Percentiles rank a stretch among this genome's conserved stretches.
Conservation (phyloP, 305 asterid genomes). For the Solanum hybrid region DNA sequence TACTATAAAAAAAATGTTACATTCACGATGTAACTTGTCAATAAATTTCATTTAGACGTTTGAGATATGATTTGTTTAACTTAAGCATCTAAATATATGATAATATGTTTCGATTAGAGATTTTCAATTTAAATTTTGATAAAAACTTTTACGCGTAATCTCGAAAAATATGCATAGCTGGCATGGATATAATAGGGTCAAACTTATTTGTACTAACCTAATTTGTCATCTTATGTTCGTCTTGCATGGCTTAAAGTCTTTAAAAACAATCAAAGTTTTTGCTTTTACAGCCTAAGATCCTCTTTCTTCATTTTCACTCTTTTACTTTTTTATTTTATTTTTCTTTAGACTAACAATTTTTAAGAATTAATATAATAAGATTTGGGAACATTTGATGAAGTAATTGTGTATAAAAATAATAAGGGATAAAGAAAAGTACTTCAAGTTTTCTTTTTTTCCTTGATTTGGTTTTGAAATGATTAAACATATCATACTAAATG, state of each 20-base stretch:
- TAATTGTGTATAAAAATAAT: background rate
- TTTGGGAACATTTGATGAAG: background rate
- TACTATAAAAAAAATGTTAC: background rate
- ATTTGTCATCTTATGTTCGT: constrained; percentile 35
- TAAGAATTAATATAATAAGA: background rate
- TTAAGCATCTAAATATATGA: background rate
- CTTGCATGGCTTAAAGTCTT: constrained; percentile 6
- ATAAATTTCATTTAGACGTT: background rate
- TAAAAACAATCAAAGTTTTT: background rate
- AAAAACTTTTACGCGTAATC: background rate
- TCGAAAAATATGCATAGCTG: background rate
- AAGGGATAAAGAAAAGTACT: background rate
- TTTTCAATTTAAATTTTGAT: background rate
- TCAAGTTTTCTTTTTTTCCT: background rate
- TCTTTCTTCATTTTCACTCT: background rate
- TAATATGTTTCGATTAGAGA: background rate
- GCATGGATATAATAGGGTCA: constrained; percentile 5
- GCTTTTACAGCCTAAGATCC: background rate
- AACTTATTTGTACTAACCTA: constrained; percentile 25
- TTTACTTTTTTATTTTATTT: background rate
- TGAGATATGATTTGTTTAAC: background rate
- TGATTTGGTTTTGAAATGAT: background rate
- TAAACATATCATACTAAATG: background rate
- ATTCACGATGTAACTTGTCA: background rate
- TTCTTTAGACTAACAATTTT: background rate